phyloP scores from a whole-genome alignment of 331 rosid genomes.

The Pyrus hybrid region DNA sequence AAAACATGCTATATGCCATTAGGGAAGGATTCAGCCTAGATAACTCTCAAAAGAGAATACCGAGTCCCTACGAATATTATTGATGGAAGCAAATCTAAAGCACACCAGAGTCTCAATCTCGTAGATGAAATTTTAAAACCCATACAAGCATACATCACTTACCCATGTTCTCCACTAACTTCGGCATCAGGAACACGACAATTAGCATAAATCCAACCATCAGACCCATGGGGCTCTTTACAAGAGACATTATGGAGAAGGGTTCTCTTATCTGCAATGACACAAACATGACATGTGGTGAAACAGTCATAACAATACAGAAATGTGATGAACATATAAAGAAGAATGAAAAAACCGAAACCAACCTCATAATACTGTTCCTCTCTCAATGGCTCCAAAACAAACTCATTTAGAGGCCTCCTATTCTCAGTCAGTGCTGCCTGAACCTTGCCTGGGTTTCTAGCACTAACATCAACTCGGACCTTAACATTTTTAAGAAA shows the following conservation, averaged over 20 bases:
- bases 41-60: background rate
- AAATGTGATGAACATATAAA: background rate
- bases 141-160: slow-evolving; percentile 17
- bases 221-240: slow-evolving; percentile 99
- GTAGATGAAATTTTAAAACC: background rate
- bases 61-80: background rate
- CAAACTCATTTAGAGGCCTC: slow-evolving; percentile 68
- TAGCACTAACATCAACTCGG: slow-evolving; percentile 97
- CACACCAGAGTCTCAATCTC: slow-evolving; percentile 1
- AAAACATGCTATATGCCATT: background rate
- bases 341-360: background rate
- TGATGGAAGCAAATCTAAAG: slow-evolving; percentile 1
- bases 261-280: slow-evolving; percentile 80
- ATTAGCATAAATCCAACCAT: slow-evolving; percentile 97
- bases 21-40: background rate
- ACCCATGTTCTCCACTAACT: slow-evolving; percentile 94
- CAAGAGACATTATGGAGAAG: slow-evolving; percentile 71
- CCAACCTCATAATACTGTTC: slow-evolving; percentile 87
- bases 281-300: slow-evolving; percentile 15
- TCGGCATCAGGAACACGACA: slow-evolving; percentile 94
- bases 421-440: slow-evolving; percentile 91
- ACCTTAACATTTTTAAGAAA: slow-evolving; percentile 37
- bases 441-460: slow-evolving; percentile 95
- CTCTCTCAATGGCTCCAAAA: slow-evolving; percentile 84
- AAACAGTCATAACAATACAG: slow-evolving; percentile 8